Evolutionary conservation across 2,329 filamentous ascomycete genomes (phyloP), one percentile per base, ranked within the genome.

Genomic region (Ophiostoma sp.): DNA sequence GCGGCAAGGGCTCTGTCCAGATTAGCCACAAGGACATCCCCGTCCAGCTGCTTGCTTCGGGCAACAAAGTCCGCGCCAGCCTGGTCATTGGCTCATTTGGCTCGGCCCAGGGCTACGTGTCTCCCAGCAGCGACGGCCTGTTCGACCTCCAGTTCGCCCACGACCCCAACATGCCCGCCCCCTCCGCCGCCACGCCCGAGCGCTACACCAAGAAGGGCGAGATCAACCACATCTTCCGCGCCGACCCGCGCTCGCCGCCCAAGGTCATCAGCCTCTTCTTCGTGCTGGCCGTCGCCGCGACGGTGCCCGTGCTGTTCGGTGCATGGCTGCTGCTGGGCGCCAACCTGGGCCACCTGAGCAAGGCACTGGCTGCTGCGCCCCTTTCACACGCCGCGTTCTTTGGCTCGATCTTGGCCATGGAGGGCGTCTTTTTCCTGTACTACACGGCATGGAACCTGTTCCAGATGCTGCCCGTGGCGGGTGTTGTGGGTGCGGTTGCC

Each of bases 371-470:
- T 73, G 86, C 88, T 28, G 93, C 94, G 0, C 95, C 96, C 1
- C 78, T 97, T 59, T 91, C 95, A 5, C 95, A 99, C 81, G 85
- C 85, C 39, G 82, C 94, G 45, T 99, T 98, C 85, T 92, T 97
- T 77, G 93, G 92, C 70, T 97, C 94, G 5, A 90, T 99, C 72
- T 75, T 97, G 52, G 90, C 91, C 28, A 93, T 99, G 86, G 96
- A 99, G 82, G 92, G 89, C 19, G 90, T 97, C 73, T 98, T 99
- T 84, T 95, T 96, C 85, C 84, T 97, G 77, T 99, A 99, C 87
- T 98, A 98, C 84, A 92, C 89, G 71, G 89, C 85, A 79, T 98
- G 95, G 95, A 97, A 91, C 79, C 86, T 99, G 63, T 97, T 98
- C 87, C 92, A 97, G 85, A 90, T 90, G 17, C 86, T 99, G 69